phyloP scores from a whole-genome alignment of 495 filamentous ascomycete species.

The Podospora didyma region DNA sequence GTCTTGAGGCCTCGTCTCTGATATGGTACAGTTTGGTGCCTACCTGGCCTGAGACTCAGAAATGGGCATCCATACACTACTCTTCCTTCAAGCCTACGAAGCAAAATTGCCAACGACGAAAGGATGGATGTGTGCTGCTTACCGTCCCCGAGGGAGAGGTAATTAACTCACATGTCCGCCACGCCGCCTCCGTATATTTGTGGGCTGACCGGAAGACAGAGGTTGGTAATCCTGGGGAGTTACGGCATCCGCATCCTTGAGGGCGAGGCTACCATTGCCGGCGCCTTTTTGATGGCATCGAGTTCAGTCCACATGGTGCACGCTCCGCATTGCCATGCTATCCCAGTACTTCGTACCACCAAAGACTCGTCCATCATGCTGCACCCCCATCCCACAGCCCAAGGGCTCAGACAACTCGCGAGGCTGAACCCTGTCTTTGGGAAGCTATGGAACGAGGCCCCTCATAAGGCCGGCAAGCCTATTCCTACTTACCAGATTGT shows the following conservation, averaged over 20 bases:
- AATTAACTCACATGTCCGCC: not conserved
- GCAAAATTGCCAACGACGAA: conserved; percentile 35
- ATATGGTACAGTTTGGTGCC: not conserved
- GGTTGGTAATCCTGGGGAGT: conserved; percentile 64
- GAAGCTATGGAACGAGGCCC: conserved; percentile 64
- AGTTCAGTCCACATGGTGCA: conserved; percentile 56
- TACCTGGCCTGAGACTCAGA: conserved; percentile 11
- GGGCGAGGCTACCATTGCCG: conserved; percentile 60
- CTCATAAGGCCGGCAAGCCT: conserved; percentile 2
- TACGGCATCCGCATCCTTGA: conserved; percentile 65
- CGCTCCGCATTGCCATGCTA: conserved; percentile 70
- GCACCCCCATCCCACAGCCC: conserved; percentile 44
- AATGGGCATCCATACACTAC: conserved; percentile 17
- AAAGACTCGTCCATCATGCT: conserved; percentile 49
- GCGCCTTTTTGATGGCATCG: conserved; percentile 57
- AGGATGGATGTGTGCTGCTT: conserved; percentile 32
- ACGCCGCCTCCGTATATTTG: not conserved
- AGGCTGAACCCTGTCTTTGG: conserved; percentile 66
- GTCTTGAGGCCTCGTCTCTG: not conserved
- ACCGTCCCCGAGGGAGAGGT: conserved; percentile 46
- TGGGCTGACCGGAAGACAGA: conserved; percentile 44
- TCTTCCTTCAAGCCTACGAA: conserved; percentile 44
- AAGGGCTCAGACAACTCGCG: conserved; percentile 53
- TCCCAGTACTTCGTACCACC: conserved; percentile 64
- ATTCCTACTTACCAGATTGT: conserved; percentile 39